phyloP scores from a whole-genome alignment of 1,284 basidiomycete genomes.

The Xerocomus amazonicus region DNA sequence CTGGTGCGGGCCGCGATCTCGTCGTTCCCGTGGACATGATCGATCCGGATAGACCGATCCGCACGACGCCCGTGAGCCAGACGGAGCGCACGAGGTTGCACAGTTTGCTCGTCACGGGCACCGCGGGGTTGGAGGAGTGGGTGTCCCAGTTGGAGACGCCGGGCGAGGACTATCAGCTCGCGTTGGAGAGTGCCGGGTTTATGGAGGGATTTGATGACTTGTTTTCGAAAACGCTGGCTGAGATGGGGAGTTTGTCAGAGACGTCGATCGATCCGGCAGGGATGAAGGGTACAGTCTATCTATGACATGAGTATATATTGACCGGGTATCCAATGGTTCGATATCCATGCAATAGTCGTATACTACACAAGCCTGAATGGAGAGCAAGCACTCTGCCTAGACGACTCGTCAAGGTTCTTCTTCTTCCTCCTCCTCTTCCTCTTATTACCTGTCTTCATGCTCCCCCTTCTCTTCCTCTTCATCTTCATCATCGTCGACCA shows the following conservation, averaged over 20 bases:
- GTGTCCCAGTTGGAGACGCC: constrained; percentile 36
- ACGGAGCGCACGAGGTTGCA: constrained; percentile 65
- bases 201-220: constrained; percentile 60
- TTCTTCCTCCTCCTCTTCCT: constrained; percentile 20
- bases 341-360: too few relatives aligned
- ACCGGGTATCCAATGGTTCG: too few relatives aligned
- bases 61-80: constrained; percentile 50
- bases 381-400: too few relatives aligned
- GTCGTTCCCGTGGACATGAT: constrained; percentile 36
- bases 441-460: constrained; percentile 9
- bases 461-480: constrained; percentile 25
- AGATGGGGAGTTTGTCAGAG: constrained; percentile 46
- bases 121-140: constrained; percentile 66
- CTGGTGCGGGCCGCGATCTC: constrained; percentile 41
- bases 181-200: constrained; percentile 49
- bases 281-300: constrained; percentile 12
- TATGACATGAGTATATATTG: neutral
- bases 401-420: constrained; percentile 12
- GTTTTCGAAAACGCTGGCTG: constrained; percentile 54
- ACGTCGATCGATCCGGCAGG: constrained; percentile 21
- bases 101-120: constrained; percentile 59
- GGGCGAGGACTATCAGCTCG: constrained; percentile 37
- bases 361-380: too few relatives aligned
- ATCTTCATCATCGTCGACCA: constrained; percentile 45
- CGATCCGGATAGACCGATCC: constrained; percentile 21